Evolutionary conservation across 1,284 basidiomycete genomes (phyloP).

Genomic region (Cystobasidium slooffiae): DNA sequence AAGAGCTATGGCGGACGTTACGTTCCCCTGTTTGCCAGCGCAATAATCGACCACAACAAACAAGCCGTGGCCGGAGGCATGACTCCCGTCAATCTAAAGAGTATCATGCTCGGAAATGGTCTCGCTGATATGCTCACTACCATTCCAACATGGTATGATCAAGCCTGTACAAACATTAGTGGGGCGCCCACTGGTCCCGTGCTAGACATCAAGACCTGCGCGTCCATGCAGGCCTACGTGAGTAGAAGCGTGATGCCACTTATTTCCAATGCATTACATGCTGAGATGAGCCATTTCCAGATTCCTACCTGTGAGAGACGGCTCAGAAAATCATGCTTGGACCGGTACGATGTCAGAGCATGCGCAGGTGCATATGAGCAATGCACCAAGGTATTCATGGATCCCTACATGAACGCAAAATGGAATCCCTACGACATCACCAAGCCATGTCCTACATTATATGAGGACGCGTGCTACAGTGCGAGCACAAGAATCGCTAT

Average conservation of each 20-base stretch:
- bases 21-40: constrained; percentile 78
- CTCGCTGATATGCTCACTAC: constrained; percentile 57
- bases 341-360: constrained; percentile 50
- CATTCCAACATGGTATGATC: constrained; percentile 36
- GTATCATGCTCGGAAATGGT: constrained; percentile 75
- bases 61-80: constrained; percentile 65
- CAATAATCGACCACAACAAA: constrained; percentile 76
- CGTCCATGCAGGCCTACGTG: constrained; percentile 32
- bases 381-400: constrained; percentile 49
- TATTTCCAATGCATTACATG: too few relatives aligned
- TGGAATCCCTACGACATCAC: constrained; percentile 47
- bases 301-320: constrained; percentile 61
- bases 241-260: too few relatives aligned
- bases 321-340: constrained; percentile 56
- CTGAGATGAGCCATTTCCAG: background rate
- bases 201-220: constrained; percentile 35
- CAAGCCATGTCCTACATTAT: constrained; percentile 44
- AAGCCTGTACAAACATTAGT: constrained; percentile 40
- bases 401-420: constrained; percentile 34
- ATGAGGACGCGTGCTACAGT: constrained; percentile 47
- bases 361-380: constrained; percentile 51
- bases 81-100: constrained; percentile 75
- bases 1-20: constrained; percentile 66
- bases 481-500: constrained; percentile 42
- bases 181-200: constrained; percentile 39